Base-by-base conservation (phyloP, 495 filamentous ascomycete species). In the Durotheca rogersii region DNA sequence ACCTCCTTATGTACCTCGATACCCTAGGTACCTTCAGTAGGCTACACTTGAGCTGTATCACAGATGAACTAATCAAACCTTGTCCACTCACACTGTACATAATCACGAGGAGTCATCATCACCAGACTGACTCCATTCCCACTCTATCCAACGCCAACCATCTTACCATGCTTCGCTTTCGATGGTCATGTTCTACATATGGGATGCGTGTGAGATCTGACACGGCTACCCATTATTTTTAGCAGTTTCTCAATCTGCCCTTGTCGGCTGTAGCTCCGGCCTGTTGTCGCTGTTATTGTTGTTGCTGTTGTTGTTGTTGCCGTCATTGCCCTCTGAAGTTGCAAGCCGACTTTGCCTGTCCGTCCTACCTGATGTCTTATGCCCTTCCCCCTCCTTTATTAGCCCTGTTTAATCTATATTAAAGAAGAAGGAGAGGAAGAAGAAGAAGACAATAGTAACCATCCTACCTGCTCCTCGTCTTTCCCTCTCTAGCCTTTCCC, bases 31-130 rank as follows among this genome's bases (percentile, higher is more conserved):
- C n/a, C n/a, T n/a, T n/a, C n/a, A n/a, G n/a, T n/a, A n/a, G n/a
- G n/a, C n/a, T n/a, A n/a, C n/a, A n/a, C n/a, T n/a, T n/a, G 37
- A 43, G 20, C 16, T 11, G 33, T 49, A 56, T n/a, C n/a, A n/a
- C n/a, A n/a, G n/a, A n/a, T 27, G 4, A 27, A 27, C 4, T 43
- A 14, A 40, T 25, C 49, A 58, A 47, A 32, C 49, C 33, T 54
- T 59, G 44, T 47, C 57, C 57, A 60, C 52, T 55, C 52, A 55
- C 57, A 56, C 57, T 32, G 42, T 44, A 60, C 51, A 56, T 51
- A 55, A 60, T 60, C 57, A 60, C 57, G 52, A 56, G 57, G 51
- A 45, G 37, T 20, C 23, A 56, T 60, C 57, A 60, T 47, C 51
- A 60, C 54, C 48, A n/a, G n/a, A n/a, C n/a, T n/a, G n/a, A n/a